A percentile compares a stretch with the other conserved stretches of the same genome.
phyloP scores from a whole-genome alignment of 371 early-diverging fungal genomes.

The Rhizomucor miehei region DNA sequence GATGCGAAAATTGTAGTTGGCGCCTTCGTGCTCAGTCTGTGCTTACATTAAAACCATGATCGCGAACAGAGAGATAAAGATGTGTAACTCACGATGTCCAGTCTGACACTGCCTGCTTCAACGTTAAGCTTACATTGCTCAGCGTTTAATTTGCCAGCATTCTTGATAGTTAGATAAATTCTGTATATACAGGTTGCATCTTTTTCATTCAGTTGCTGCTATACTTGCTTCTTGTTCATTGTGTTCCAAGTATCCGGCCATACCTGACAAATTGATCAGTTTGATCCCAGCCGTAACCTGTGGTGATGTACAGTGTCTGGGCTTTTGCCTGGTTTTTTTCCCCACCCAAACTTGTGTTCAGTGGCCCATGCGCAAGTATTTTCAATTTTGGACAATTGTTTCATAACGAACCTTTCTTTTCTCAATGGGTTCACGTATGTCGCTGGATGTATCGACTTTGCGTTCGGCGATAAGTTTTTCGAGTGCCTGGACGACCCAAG shows the following conservation, averaged over 20 bases:
- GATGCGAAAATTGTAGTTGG: constrained; percentile 27
- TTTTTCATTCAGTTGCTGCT: neutral
- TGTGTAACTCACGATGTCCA: constrained; percentile 18
- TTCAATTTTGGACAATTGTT: neutral
- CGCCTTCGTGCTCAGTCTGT: constrained; percentile 22
- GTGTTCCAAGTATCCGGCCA: neutral
- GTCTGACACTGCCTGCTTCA: constrained; percentile 14
- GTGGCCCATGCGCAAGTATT: too few species aligned
- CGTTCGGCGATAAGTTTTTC: neutral
- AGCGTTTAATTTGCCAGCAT: constrained; percentile 10
- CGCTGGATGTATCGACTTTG: neutral
- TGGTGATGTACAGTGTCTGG: constrained; percentile 23
- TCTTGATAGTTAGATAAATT: constrained; percentile 17
- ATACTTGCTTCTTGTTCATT: neutral
- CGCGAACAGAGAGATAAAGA: neutral
- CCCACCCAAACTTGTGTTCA: too few species aligned
- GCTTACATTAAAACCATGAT: neutral
- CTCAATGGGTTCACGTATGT: neutral
- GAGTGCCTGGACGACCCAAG: neutral
- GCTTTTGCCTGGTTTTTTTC: constrained; percentile 13
- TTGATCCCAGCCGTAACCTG: constrained; percentile 19
- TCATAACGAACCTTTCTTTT: neutral
- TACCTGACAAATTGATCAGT: constrained; percentile 18
- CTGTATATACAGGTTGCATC: constrained; percentile 7
- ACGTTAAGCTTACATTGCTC: constrained; percentile 20